These are phyloP conservation scores for Penicillium sp. DNA, from an alignment of 2,329 filamentous ascomycete genomes.

Conservation along the genomic window DNA sequence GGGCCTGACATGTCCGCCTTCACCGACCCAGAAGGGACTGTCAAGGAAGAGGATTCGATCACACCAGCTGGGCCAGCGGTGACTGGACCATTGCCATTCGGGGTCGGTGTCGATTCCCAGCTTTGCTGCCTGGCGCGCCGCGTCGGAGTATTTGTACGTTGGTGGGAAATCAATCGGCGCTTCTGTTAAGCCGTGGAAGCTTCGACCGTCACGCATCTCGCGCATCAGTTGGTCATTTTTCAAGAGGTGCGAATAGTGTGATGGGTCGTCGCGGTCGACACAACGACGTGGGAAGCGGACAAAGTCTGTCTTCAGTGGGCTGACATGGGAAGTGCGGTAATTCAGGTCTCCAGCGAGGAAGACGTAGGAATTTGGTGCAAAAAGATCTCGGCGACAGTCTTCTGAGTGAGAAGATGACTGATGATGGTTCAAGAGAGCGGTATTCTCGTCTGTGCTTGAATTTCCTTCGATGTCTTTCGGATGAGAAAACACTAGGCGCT, in stretches of 20 bases:
- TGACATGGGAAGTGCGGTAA: constrained; percentile 74
- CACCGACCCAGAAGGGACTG: constrained; percentile 52
- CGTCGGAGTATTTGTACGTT: constrained; percentile 80
- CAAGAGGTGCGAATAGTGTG: constrained; percentile 67
- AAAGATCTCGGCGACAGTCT: constrained; percentile 53
- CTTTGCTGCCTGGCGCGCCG: constrained; percentile 40
- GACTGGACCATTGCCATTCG: constrained; percentile 71
- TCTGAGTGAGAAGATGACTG: constrained; percentile 29
- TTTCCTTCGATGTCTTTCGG: constrained; percentile 36
- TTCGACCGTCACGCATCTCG: constrained; percentile 67
- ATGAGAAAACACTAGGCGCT: constrained; percentile 69
- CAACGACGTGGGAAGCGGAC: constrained; percentile 61
- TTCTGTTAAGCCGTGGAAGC: constrained; percentile 76
- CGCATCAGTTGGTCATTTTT: constrained; percentile 73
- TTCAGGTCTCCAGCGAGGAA: constrained; percentile 93
- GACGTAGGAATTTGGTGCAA: constrained; percentile 70
- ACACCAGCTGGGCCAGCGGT: constrained; percentile 90
- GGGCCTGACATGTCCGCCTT: constrained; percentile 47
- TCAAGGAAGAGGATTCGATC: constrained; percentile 82
- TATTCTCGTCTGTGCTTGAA: constrained; percentile 28
- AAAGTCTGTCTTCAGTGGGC: constrained; percentile 60
- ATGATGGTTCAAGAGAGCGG: constrained; percentile 30
- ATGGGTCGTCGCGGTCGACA: constrained; percentile 49
- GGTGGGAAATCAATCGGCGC: constrained; percentile 75
- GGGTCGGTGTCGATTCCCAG: constrained; percentile 31